Evolutionary conservation across 2,329 filamentous ascomycete species (phyloP).

Genomic region (Penicillium sp.): DNA sequence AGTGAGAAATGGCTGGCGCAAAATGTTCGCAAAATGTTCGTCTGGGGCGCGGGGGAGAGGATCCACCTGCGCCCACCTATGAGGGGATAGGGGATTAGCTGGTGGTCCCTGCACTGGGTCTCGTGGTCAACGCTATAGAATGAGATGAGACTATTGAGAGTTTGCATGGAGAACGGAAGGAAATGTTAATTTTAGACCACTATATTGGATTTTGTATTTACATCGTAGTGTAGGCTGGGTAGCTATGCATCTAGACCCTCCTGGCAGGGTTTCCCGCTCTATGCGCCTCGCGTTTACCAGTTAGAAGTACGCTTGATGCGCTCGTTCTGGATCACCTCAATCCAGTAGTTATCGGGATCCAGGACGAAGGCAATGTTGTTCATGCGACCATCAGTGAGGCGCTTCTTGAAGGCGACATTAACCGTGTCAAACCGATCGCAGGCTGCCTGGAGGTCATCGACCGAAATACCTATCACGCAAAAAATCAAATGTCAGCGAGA

Average conservation of each 20-base stretch:
- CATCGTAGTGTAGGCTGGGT: neutral
- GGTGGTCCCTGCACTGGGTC: constrained; percentile 1
- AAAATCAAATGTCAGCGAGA: neutral
- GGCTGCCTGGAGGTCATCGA: constrained; percentile 86
- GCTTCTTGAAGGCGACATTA: constrained; percentile 90
- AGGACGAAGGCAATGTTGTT: constrained; percentile 91
- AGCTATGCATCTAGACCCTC: neutral
- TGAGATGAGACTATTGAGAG: neutral
- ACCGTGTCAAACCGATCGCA: constrained; percentile 82
- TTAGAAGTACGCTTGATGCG: constrained; percentile 45
- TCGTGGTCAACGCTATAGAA: neutral
- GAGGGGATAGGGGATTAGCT: constrained; percentile 23
- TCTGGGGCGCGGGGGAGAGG: constrained; percentile 20
- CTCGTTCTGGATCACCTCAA: constrained; percentile 72
- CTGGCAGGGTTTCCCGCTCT: neutral
- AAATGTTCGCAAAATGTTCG: constrained; percentile 14
- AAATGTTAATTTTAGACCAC: neutral
- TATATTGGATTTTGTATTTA: neutral
- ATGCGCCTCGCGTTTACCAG: constrained; percentile 31
- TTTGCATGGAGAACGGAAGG: neutral
- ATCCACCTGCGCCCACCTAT: constrained; percentile 24
- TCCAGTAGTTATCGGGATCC: constrained; percentile 86
- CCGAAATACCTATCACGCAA: constrained; percentile 63
- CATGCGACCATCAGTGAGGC: constrained; percentile 86
- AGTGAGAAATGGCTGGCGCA: neutral